Conservation (phyloP, 2,329 filamentous ascomycete genomes). For the Stemphylium vesicarium region DNA sequence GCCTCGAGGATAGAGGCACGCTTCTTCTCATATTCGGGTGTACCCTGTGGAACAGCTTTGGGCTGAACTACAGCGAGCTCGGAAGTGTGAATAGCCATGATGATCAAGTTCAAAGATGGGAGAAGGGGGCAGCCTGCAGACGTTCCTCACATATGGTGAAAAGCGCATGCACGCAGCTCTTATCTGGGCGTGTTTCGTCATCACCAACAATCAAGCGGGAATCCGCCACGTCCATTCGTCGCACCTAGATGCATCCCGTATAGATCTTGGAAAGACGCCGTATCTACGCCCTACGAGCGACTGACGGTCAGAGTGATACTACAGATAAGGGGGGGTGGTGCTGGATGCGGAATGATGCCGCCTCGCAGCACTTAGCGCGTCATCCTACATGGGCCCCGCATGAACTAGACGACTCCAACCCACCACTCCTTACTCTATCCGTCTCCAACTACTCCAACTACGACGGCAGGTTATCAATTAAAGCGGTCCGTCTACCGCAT, state of each 20-base stretch:
- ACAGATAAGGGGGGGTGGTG: slow-evolving; percentile 4
- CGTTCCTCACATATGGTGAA: neutral
- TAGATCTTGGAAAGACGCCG: too few relatives aligned
- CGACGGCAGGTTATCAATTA: slow-evolving; percentile 2
- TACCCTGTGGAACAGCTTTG: slow-evolving; percentile 23
- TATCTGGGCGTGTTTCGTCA: too few relatives aligned
- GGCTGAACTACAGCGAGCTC: slow-evolving; percentile 18
- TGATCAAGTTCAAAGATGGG: neutral
- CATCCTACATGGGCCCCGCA: slow-evolving; percentile 2
- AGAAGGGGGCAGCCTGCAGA: neutral
- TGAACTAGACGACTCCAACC: neutral
- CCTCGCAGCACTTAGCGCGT: neutral
- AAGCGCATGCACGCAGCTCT: neutral
- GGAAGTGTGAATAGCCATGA: slow-evolving; percentile 6
- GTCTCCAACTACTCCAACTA: neutral
- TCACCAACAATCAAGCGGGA: too few relatives aligned
- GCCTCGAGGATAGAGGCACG: slow-evolving; percentile 19
- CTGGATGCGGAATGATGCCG: slow-evolving; percentile 12
- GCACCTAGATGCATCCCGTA: too few relatives aligned
- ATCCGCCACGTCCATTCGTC: too few relatives aligned
- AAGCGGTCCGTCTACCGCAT: neutral
- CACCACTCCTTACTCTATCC: too few relatives aligned
- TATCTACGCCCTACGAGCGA: too few relatives aligned
- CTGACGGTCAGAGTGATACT: neutral
- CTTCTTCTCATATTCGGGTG: slow-evolving; percentile 24